Base-by-base conservation (phyloP, 805 yeast species). In the Candida ortonii region DNA sequence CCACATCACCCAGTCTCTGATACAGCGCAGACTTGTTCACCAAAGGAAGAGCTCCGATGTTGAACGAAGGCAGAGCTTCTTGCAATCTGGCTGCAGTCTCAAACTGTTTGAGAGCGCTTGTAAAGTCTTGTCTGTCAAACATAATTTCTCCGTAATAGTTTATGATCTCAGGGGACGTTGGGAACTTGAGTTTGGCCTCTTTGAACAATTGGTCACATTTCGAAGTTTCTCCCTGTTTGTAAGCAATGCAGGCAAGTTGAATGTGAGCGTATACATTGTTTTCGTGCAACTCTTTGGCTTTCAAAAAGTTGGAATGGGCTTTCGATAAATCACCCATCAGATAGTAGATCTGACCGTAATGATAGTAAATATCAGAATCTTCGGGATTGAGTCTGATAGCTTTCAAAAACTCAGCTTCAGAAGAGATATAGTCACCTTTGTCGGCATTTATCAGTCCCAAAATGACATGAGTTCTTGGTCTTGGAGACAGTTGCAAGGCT, bases 61-160 rank as follows among this genome's bases (percentile, higher is more conserved):
- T 79, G 53, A 79, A 81, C 29, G 71, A 73, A 33, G 78, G 73
- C 48, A 78, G 62, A 31, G 76, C 76, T 47, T 73, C 76, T 68
- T 90, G 97, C 55, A 93, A 71, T 61, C 84, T 78, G 36, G 80
- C 80, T 36, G 97, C 87, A 52, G 76, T 73, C 45, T 89, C 96
- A 59, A 88, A 90, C 66, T 87, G 89, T 55, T 78, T 77, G 41
- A 77, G 62, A 38, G 97, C 96, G 42, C 73, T 81, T 19, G 61
- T 71, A 37, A 75, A 64, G 50, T 84, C 86, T 57, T 82, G 83
- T 52, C 73, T 73, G 59, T 90, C 97, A 44, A 85, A 80, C 53
- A 90, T 71, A 32, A 90, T 81, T 68, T 93, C 98, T 55, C 97
- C 98, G 57, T 80, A 88, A 65, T 88, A 93, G 69, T 87, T 89